Percentiles rank a stretch among this genome's conserved stretches.
Conservation (phyloP, 495 filamentous ascomycete genomes). For the Saxispiralis lemnorum region DNA sequence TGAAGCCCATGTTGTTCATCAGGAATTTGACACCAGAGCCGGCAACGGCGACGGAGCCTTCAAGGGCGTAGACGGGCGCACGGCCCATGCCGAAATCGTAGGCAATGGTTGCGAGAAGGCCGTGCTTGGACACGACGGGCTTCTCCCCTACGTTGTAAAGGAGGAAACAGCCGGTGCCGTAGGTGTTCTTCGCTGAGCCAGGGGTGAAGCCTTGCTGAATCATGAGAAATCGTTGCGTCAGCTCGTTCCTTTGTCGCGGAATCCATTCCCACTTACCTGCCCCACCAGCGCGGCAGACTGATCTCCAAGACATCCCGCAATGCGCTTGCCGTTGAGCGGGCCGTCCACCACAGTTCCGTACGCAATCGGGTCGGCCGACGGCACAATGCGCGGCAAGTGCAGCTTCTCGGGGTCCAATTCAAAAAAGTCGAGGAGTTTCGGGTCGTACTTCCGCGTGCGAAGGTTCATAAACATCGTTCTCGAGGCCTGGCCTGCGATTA, state of each 20-base stretch:
- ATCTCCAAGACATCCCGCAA: constrained; percentile 79
- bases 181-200: constrained; percentile 87
- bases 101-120: constrained; percentile 73
- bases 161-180: constrained; percentile 89
- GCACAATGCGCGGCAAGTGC: constrained; percentile 67
- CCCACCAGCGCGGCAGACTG: constrained; percentile 86
- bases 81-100: constrained; percentile 52
- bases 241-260: too few species aligned
- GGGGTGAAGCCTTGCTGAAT: constrained; percentile 56
- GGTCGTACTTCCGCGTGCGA: constrained; percentile 68
- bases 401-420: constrained; percentile 58
- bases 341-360: constrained; percentile 56
- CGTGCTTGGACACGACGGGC: constrained; percentile 80
- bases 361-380: constrained; percentile 58
- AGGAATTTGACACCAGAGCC: constrained; percentile 83
- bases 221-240: too few species aligned
- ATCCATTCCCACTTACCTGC: constrained; percentile 26
- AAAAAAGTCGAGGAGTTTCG: constrained; percentile 67
- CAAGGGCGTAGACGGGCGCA: constrained; percentile 73
- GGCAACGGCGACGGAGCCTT: constrained; percentile 83
- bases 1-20: constrained; percentile 72
- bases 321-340: constrained; percentile 53
- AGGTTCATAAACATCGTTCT: constrained; percentile 96
- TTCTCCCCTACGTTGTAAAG: constrained; percentile 84
- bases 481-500: constrained; percentile 34